phyloP scores from a whole-genome alignment of 1,284 basidiomycete species.

The Rhodofomes roseus region DNA sequence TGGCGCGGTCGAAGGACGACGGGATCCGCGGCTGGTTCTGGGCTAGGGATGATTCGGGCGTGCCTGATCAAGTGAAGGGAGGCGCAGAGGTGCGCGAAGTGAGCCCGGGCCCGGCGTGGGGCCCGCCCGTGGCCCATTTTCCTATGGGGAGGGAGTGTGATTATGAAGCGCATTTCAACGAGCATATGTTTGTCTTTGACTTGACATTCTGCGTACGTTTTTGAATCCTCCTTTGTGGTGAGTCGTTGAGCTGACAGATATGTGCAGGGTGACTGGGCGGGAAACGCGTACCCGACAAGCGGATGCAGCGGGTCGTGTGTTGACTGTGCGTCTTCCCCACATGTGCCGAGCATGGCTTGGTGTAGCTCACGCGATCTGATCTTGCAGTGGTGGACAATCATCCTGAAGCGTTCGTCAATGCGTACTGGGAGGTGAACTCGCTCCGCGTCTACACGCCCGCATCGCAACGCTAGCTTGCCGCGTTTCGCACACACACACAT shows the following conservation, averaged over 20 bases:
- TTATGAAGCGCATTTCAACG: conserved; percentile 42
- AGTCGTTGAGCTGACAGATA: background rate
- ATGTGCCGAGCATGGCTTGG: background rate
- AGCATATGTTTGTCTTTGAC: conserved; percentile 50
- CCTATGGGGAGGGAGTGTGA: conserved; percentile 38
- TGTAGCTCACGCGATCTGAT: background rate
- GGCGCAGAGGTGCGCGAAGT: too few species aligned
- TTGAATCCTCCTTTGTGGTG: background rate
- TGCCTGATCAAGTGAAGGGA: too few species aligned
- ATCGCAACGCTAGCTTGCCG: too few species aligned
- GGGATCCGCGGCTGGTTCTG: conserved; percentile 58
- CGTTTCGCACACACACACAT: too few species aligned
- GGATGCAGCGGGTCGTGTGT: conserved; percentile 31
- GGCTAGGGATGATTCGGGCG: conserved; percentile 34
- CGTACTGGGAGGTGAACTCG: conserved; percentile 63
- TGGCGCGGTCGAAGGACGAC: conserved; percentile 32
- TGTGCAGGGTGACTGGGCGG: conserved; percentile 53
- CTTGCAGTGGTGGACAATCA: conserved; percentile 50
- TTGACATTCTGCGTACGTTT: conserved; percentile 50
- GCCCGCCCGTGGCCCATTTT: conserved; percentile 46
- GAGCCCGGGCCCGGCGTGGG: conserved; percentile 36
- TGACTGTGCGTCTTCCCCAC: conserved; percentile 34
- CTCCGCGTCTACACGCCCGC: conserved; percentile 46
- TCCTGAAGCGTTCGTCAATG: conserved; percentile 48
- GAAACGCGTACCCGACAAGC: conserved; percentile 32